Evolutionary conservation across 2,329 filamentous ascomycete genomes (phyloP), one percentile per base, ranked within the genome.

Genomic region (Paraconiothyrium sp.): DNA sequence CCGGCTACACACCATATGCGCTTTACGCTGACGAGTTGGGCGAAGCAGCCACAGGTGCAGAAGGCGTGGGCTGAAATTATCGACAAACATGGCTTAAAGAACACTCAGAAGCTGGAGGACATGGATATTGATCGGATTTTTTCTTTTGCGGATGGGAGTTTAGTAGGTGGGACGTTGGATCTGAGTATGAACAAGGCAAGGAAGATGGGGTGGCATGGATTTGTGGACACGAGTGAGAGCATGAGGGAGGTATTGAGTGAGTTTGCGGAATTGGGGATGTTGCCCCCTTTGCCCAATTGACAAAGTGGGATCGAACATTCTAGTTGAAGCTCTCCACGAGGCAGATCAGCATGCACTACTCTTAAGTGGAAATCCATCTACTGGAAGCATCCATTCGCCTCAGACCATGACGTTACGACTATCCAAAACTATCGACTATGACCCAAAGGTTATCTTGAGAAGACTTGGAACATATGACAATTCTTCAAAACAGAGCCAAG

Each of bases 11-110:
- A 80, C 11, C 77, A 79, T 0, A 76, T 75, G 14, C 74, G 73
- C 0, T 84, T 83, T 63, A 79, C 72, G 1, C 67, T 86, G 0
- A 72, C 76, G 0, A 74, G 81, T 20, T 86, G 84, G 84, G 81
- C 83, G 0, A 72, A 78, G 56, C 69, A 78, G 47, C 68, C 75
- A 0, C 79, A 81, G 37, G 83, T 85, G 4, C 68, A 72, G 20
- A 66, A 78, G 22, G 80, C 81, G 1, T 86, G 84, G 84, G 72
- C 74, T 43, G 78, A 82, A 60, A 71, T 86, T 5, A 78, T 79
- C 41, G 62, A 75, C 55, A 72, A 80, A 66, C 71, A 85, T 60
- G 70, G 75, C 2, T 68, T 86, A 11, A 72, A 74, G 16, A 24
- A 34, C 4, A 67, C 78, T 37, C 78, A 80, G 58, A 78, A 79